These are phyloP conservation scores for Penicillium italicum DNA, from an alignment of 2,329 filamentous ascomycete species.

Conservation along the genomic window DNA sequence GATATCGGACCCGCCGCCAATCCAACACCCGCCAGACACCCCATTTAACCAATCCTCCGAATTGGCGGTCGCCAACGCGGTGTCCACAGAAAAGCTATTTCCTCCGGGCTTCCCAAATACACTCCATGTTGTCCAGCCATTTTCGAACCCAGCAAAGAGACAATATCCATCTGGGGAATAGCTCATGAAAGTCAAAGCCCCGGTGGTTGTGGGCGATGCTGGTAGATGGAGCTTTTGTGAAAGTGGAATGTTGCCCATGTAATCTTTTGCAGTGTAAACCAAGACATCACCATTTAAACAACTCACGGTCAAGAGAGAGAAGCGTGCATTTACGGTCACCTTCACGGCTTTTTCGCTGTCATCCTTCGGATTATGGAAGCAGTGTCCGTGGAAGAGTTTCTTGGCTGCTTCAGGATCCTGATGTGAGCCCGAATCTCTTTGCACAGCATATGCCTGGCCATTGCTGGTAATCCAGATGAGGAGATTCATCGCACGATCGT, in stretches of 20 bases:
- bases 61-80: constrained; percentile 60
- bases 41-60: constrained; percentile 82
- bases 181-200: constrained; percentile 66
- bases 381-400: constrained; percentile 81
- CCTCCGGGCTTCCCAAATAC: constrained; percentile 90
- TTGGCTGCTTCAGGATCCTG: constrained; percentile 50
- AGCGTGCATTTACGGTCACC: constrained; percentile 86
- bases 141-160: constrained; percentile 86
- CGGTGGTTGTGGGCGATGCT: constrained; percentile 64
- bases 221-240: constrained; percentile 75
- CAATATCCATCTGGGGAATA: constrained; percentile 97
- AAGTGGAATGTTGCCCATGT: constrained; percentile 83
- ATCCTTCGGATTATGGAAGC: constrained; percentile 72
- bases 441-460: constrained; percentile 85
- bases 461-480: constrained; percentile 88
- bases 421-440: constrained; percentile 54
- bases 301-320: constrained; percentile 86
- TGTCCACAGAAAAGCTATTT: constrained; percentile 74
- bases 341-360: constrained; percentile 62
- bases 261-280: constrained; percentile 92
- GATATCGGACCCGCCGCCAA: constrained; percentile 82
- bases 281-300: constrained; percentile 74
- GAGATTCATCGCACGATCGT: constrained; percentile 94
- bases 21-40: constrained; percentile 74
- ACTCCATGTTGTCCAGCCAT: constrained; percentile 95